phyloP scores from a whole-genome alignment of 2,329 filamentous ascomycete species.

The Thelonectria rubi region DNA sequence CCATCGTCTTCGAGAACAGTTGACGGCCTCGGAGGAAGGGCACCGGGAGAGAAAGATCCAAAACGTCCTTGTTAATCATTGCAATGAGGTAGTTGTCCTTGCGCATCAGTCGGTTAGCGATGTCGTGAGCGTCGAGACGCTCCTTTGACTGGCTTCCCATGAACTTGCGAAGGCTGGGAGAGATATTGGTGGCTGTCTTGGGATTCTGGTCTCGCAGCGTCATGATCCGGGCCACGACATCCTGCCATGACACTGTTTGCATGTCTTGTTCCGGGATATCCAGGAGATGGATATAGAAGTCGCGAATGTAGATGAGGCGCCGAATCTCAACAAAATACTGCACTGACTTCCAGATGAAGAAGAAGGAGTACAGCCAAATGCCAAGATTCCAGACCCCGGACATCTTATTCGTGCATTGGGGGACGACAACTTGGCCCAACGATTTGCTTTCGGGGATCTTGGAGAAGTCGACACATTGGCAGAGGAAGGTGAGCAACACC shows the following conservation, averaged over 20 bases:
- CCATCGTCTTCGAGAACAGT: conserved; percentile 86
- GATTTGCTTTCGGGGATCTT: conserved; percentile 73
- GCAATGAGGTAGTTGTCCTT: conserved; percentile 97
- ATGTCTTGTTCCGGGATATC: conserved; percentile 86
- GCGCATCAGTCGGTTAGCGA: conserved; percentile 95
- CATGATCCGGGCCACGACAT: conserved; percentile 87
- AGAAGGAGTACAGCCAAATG: conserved; percentile 85
- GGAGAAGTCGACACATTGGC: conserved; percentile 85
- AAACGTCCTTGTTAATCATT: conserved; percentile 94
- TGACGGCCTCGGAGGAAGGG: conserved; percentile 83
- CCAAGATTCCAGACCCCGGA: conserved; percentile 79
- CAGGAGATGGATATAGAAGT: conserved; percentile 85
- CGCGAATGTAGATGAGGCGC: conserved; percentile 78
- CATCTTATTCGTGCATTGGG: conserved; percentile 80
- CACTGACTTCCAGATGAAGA: conserved; percentile 83
- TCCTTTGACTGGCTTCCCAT: conserved; percentile 90
- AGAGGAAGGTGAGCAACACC: conserved; percentile 82
- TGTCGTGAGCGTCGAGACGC: conserved; percentile 93
- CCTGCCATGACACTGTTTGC: conserved; percentile 94
- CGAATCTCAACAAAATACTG: conserved; percentile 78
- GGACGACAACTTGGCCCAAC: conserved; percentile 65
- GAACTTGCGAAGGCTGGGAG: conserved; percentile 61
- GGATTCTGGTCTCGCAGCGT: conserved; percentile 84
- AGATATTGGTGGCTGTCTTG: conserved; percentile 72
- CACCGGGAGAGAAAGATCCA: conserved; percentile 86